A percentile compares a stretch with the other conserved stretches of the same genome.
phyloP scores from a whole-genome alignment of 148 eudicot genomes.

The Euryodendron excelsum region DNA sequence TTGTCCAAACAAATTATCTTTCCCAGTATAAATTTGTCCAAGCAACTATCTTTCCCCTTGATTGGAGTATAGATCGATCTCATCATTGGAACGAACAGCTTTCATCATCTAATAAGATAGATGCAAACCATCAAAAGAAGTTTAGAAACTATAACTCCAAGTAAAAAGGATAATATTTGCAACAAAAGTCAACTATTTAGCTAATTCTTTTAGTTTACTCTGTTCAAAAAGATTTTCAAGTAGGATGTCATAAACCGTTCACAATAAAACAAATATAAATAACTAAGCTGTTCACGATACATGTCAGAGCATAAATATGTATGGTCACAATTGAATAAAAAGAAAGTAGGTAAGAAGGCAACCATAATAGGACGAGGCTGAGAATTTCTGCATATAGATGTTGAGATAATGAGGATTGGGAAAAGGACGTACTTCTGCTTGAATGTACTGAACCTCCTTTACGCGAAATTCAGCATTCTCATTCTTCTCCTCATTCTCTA shows the following conservation, averaged over 20 bases:
- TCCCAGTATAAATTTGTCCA: not conserved
- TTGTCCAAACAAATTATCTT: not conserved
- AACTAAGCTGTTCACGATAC: not conserved
- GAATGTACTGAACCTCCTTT: conserved; percentile 90
- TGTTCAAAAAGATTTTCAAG: not conserved
- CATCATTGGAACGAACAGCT: not conserved
- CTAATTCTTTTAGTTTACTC: not conserved
- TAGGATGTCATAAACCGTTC: not conserved
- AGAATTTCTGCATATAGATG: not conserved
- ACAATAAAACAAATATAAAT: not conserved
- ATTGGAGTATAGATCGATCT: not conserved
- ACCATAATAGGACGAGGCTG: not conserved
- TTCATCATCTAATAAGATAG: not conserved
- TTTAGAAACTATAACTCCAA: not conserved
- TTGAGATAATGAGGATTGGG: conserved; percentile 1
- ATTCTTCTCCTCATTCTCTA: conserved; percentile 68
- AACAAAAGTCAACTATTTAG: not conserved
- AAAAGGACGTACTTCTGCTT: conserved; percentile 71
- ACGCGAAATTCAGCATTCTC: conserved; percentile 78
- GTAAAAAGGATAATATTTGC: not conserved
- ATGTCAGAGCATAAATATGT: not conserved
- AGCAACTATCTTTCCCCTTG: not conserved
- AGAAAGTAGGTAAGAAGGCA: not conserved
- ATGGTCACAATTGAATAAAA: not conserved
- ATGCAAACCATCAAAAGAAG: not conserved